Conservation (phyloP, 495 filamentous ascomycete species). For the Annulohypoxylon stygium region DNA sequence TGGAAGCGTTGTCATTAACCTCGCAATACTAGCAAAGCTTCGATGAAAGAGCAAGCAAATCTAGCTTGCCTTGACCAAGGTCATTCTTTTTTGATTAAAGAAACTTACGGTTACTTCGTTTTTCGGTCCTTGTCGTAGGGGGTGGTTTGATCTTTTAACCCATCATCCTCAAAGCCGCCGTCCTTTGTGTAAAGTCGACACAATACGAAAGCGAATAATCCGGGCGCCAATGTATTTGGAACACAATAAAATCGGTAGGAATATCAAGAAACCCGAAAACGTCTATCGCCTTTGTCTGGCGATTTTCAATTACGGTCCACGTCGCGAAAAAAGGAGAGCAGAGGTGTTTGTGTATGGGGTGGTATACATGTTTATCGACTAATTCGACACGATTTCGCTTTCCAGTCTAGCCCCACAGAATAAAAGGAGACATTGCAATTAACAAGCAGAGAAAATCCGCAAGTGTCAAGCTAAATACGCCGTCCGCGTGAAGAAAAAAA, state of each 20-base stretch:
- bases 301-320: background rate
- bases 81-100: background rate
- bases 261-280: constrained; percentile 18
- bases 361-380: background rate
- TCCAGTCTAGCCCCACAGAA: background rate
- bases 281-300: constrained; percentile 6
- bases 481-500: background rate
- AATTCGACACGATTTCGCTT: background rate
- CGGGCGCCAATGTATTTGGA: background rate
- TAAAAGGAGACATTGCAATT: background rate
- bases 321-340: background rate
- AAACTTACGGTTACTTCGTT: background rate
- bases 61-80: background rate
- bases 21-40: background rate
- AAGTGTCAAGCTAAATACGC: too few relatives aligned
- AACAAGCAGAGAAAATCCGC: background rate
- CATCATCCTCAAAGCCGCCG: background rate
- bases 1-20: background rate
- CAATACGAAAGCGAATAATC: background rate
- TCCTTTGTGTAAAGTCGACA: constrained; percentile 17
- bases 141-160: background rate
- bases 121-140: background rate
- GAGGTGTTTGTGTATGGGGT: constrained; percentile 1
- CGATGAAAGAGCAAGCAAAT: background rate
- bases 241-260: constrained; percentile 1